phyloP scores from a whole-genome alignment of 306 rosid species.

The Gynostemma pentaphyllum region DNA sequence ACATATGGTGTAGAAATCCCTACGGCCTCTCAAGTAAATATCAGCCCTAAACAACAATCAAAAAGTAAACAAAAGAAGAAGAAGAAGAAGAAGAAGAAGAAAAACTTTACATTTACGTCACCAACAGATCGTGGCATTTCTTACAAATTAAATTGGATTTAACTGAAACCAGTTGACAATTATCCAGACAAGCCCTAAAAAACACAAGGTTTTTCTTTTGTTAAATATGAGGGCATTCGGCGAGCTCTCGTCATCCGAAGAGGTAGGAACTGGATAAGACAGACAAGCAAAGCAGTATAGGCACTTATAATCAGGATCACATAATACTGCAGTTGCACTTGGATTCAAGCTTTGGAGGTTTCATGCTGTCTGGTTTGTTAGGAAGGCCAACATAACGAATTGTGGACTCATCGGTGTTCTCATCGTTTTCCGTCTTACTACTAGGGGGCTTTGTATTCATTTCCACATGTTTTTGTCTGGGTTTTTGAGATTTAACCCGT shows the following conservation, averaged over 20 bases:
- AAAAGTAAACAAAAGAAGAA: background rate
- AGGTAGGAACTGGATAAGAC: background rate
- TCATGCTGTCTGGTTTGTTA: constrained; percentile 55
- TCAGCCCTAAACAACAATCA: constrained; percentile 17
- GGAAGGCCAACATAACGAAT: constrained; percentile 47
- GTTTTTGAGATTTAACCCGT: constrained; percentile 53
- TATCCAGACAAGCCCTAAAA: constrained; percentile 32
- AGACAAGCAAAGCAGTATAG: background rate
- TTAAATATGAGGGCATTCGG: background rate
- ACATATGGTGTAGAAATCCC: constrained; percentile 19
- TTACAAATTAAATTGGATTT: constrained; percentile 41
- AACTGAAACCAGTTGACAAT: constrained; percentile 34
- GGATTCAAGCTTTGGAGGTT: constrained; percentile 80
- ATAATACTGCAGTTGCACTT: constrained; percentile 95
- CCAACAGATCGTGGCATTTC: constrained; percentile 50
- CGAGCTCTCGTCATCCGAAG: background rate
- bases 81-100: constrained; percentile 11
- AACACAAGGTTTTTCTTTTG: constrained; percentile 14
- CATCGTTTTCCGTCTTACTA: constrained; percentile 54
- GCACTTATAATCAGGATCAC: constrained; percentile 27
- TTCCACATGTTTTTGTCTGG: constrained; percentile 39
- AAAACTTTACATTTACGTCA: constrained; percentile 59
- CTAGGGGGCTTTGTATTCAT: constrained; percentile 32
- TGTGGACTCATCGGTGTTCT: constrained; percentile 40
- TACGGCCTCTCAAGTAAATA: constrained; percentile 22